A percentile compares a stretch with the other conserved stretches of the same genome.
Evolutionary conservation across 148 eudicot genomes (phyloP).

Genomic region (Tetragonia tetragonoides): DNA sequence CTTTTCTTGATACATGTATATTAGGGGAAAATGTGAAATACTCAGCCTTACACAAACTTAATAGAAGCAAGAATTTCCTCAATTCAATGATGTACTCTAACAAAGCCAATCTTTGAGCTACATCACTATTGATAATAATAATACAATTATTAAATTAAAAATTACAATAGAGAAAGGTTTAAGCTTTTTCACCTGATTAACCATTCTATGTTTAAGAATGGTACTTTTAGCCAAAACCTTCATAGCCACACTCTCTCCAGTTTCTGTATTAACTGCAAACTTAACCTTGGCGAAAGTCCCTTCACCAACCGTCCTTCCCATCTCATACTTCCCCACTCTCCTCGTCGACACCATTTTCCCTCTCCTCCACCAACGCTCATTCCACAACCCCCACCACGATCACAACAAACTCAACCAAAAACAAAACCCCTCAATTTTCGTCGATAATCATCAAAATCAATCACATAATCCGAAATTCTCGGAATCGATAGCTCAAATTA

Average conservation of each 20-base stretch:
- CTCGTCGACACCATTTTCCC: conserved; percentile 35
- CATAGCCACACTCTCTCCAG: conserved; percentile 75
- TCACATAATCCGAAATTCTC: too few species aligned
- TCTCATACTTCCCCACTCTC: conserved; percentile 79
- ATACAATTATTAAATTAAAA: too few species aligned
- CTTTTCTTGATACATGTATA: neutral
- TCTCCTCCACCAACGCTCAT: neutral
- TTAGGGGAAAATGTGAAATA: neutral
- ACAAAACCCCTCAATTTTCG: neutral
- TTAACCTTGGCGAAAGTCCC: conserved; percentile 89
- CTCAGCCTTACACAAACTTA: too few species aligned
- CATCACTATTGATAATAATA: too few species aligned
- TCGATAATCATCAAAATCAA: too few species aligned
- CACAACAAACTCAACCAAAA: neutral
- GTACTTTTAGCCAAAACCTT: conserved; percentile 79
- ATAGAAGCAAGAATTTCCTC: too few species aligned
- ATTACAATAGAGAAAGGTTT: too few species aligned
- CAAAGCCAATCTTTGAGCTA: too few species aligned
- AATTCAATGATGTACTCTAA: too few species aligned
- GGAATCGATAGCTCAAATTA: neutral
- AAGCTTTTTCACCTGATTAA: conserved; percentile 54
- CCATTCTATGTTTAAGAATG: conserved; percentile 85
- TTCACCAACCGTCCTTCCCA: conserved; percentile 82
- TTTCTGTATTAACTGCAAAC: conserved; percentile 63
- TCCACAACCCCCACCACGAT: neutral